Evolutionary conservation across 1,284 basidiomycete species (phyloP).

Genomic region (Leccinum pallidistipes): DNA sequence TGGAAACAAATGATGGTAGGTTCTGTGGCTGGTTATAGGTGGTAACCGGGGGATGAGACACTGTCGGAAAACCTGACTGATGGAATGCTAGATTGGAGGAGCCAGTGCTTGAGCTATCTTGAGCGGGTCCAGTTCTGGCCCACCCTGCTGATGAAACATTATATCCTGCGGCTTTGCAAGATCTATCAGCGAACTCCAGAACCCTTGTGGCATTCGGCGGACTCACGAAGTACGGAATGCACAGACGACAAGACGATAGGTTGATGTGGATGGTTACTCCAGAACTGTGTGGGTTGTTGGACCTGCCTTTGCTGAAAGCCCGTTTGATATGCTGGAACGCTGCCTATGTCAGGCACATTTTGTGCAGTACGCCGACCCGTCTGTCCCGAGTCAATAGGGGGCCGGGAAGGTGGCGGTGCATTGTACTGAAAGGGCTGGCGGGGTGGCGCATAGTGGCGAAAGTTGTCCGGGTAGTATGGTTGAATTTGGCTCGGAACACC

Average conservation of each 20-base stretch:
- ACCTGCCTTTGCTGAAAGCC: slow-evolving; percentile 5
- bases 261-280: slow-evolving; percentile 16
- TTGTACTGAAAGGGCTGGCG: slow-evolving; percentile 2
- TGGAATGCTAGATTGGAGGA: slow-evolving; percentile 1
- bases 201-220: neutral
- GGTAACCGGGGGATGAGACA: slow-evolving; percentile 3
- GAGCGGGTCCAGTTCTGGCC: neutral
- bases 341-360: slow-evolving; percentile 5
- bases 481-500: slow-evolving; percentile 6
- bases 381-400: slow-evolving; percentile 9
- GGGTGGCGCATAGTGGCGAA: slow-evolving; percentile 11
- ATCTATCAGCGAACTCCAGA: slow-evolving; percentile 4
- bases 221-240: slow-evolving; percentile 17
- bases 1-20: neutral
- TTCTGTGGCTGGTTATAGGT: slow-evolving; percentile 7
- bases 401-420: neutral
- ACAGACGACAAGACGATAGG: neutral
- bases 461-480: neutral
- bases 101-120: neutral
- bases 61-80: neutral
- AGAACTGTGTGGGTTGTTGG: slow-evolving; percentile 12
- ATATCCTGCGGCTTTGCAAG: slow-evolving; percentile 4
- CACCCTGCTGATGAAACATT: slow-evolving; percentile 3
- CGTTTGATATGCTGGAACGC: slow-evolving; percentile 3
- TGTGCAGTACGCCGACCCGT: slow-evolving; percentile 14